Conservation (phyloP, 768 basidiomycete species). For the Lactifluus pinguis region DNA sequence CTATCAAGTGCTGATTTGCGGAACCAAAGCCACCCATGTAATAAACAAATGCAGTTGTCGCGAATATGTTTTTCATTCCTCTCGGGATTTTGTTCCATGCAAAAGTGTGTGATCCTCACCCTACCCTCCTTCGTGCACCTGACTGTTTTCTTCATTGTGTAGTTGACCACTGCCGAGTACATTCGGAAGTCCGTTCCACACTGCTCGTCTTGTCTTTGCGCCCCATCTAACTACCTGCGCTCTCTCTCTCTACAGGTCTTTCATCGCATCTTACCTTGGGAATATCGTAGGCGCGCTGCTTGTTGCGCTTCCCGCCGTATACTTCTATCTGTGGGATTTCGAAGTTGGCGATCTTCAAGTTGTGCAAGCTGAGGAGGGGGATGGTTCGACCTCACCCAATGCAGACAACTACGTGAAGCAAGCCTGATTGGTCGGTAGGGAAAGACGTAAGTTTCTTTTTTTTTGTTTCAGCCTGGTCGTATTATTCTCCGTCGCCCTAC, state of each 20-base stretch:
- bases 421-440: not conserved
- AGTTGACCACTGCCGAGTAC: constrained; percentile 48
- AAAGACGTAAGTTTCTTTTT: not conserved
- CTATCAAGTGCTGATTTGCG: not conserved
- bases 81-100: constrained; percentile 64
- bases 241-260: constrained; percentile 32
- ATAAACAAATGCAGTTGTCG: constrained; percentile 37
- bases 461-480: not conserved
- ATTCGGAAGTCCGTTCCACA: constrained; percentile 48
- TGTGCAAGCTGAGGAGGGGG: constrained; percentile 7
- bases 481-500: too few relatives aligned
- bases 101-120: constrained; percentile 33
- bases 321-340: constrained; percentile 54
- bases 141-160: not conserved
- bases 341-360: not conserved
- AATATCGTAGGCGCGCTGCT: constrained; percentile 59
- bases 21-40: not conserved
- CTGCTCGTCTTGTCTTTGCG: not conserved
- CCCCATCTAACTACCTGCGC: not conserved
- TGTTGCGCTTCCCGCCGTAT: constrained; percentile 54
- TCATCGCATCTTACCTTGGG: constrained; percentile 57
- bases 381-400: not conserved
- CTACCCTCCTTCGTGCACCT: not conserved
- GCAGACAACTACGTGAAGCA: not conserved
- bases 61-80: constrained; percentile 71